Evolutionary conservation across 192 early-diverging fungal genomes (phyloP), one percentile per base, ranked within the genome.

Genomic region (Linnemannia hyalina): DNA sequence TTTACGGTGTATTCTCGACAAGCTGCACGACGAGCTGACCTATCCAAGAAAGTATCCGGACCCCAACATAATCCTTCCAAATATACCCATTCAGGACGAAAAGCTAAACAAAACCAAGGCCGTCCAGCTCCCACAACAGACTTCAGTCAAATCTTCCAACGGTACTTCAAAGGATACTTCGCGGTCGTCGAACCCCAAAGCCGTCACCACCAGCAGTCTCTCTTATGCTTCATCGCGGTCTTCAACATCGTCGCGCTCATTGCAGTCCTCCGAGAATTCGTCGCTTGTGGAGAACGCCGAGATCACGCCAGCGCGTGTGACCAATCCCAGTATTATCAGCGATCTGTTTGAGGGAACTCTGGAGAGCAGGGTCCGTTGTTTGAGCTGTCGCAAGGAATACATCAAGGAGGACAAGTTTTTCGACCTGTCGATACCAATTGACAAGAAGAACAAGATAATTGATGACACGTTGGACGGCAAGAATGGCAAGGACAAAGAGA

Each of bases 361-460:
- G 26, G 84, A 89, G 68, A 87, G 84, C 68, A 54, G 76, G 40
- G 85, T 89, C 6, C 77, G 83, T 8, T 89, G 88, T 78, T 55
- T 89, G 32, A 72, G 73, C 63, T 89, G 88, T 35, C 84, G 74
- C 47, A 82, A 87, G 82, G 78, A 87, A 23, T 89, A 80, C 52
- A 81, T 81, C 65, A 89, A 89, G n/a, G 88, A 89, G 74, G 88
- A 89, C 65, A 77, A 83, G 29, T 86, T 89, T 70, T 89, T 83
- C 73, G 88, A 87, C 72, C 60, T 89, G 22, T 80, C 81, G 6
- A 89, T 89, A 71, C 81, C 85, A 22, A 87, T 89, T 60, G 88
- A 87, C 68, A 89, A 89, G 69, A 89, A 87, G 80, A 81, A 26
- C 46, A 89, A 83, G 65, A 80, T 83, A 6, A 87, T 80, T 60